Evolutionary conservation across 305 asterid genomes (phyloP).

Genomic region (Fraxinus velutina): DNA sequence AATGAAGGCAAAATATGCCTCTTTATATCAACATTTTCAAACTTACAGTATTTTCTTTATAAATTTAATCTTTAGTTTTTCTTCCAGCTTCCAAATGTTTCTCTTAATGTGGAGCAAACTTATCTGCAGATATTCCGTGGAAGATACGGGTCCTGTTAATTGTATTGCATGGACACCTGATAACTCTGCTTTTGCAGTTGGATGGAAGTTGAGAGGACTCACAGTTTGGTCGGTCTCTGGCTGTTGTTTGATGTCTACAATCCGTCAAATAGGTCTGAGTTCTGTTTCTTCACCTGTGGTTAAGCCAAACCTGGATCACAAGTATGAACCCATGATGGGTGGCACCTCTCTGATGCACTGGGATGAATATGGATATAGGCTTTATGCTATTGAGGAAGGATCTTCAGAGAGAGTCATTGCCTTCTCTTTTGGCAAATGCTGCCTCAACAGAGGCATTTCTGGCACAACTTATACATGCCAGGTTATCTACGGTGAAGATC

Average conservation of each 20-base stretch:
- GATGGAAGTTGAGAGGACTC: slow-evolving; percentile 97
- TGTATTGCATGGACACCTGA: slow-evolving; percentile 98
- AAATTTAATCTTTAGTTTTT: not conserved
- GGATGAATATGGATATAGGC: slow-evolving; percentile 98
- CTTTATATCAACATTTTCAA: not conserved
- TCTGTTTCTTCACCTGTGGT: slow-evolving; percentile 87
- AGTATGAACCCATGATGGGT: slow-evolving; percentile 93
- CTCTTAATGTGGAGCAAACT: slow-evolving; percentile 13
- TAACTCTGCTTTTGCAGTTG: slow-evolving; percentile 93
- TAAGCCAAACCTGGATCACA: slow-evolving; percentile 77
- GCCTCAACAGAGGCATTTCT: slow-evolving; percentile 96
- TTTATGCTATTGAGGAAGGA: slow-evolving; percentile 87
- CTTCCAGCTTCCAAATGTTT: slow-evolving; percentile 6
- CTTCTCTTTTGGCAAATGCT: slow-evolving; percentile 95
- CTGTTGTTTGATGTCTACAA: slow-evolving; percentile 96
- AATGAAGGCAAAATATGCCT: not conserved
- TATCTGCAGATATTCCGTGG: slow-evolving; percentile 70
- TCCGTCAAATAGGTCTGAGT: slow-evolving; percentile 88
- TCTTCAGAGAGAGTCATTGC: slow-evolving; percentile 85
- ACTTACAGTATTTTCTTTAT: not conserved
- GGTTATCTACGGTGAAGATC: slow-evolving; percentile 96
- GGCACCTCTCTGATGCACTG: slow-evolving; percentile 89
- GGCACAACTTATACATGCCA: slow-evolving; percentile 90
- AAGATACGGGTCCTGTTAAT: slow-evolving; percentile 94
- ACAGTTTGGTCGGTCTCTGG: slow-evolving; percentile 99